A percentile compares a stretch with the other conserved stretches of the same genome.
Conservation (phyloP, 1,139 yeast genomes). For the Magnusiomyces magnusii region DNA sequence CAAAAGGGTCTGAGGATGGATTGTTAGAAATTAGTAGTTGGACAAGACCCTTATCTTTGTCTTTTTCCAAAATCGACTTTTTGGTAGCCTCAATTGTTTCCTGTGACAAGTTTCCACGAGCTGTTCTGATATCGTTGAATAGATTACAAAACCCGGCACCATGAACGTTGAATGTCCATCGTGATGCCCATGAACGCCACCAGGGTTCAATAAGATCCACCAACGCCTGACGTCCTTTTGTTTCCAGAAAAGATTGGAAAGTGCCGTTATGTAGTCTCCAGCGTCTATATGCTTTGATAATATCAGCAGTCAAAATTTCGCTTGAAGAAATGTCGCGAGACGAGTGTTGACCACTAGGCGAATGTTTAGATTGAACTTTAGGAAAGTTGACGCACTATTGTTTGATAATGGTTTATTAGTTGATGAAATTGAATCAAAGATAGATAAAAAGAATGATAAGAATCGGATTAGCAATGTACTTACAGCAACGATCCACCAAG, state of each 20-base stretch:
- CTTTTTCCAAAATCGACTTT: slow-evolving; percentile 20
- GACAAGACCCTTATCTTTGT: slow-evolving; percentile 15
- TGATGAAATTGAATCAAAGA: no score
- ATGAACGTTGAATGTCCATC: slow-evolving; percentile 24
- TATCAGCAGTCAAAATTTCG: slow-evolving; percentile 23
- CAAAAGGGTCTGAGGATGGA: slow-evolving; percentile 4
- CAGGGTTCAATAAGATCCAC: slow-evolving; percentile 22
- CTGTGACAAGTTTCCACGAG: slow-evolving; percentile 22
- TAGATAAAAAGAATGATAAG: neutral
- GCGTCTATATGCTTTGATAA: slow-evolving; percentile 25
- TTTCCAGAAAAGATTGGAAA: slow-evolving; percentile 13
- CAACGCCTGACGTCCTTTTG: slow-evolving; percentile 18
- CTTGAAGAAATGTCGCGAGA: slow-evolving; percentile 20
- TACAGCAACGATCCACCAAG: slow-evolving; percentile 29
- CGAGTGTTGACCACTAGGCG: slow-evolving; percentile 12
- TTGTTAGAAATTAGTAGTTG: slow-evolving; percentile 19
- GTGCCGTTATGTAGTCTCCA: slow-evolving; percentile 29
- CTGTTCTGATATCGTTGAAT: slow-evolving; percentile 19
- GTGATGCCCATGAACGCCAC: slow-evolving; percentile 28
- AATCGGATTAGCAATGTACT: slow-evolving; percentile 3
- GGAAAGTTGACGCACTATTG: slow-evolving; percentile 16
- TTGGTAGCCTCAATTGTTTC: slow-evolving; percentile 24
- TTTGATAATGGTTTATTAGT: no score
- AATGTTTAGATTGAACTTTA: slow-evolving; percentile 10
- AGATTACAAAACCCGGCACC: slow-evolving; percentile 22